These are phyloP conservation scores for Termitomyces sp. DNA, from an alignment of 768 basidiomycete genomes.

Conservation along the genomic window DNA sequence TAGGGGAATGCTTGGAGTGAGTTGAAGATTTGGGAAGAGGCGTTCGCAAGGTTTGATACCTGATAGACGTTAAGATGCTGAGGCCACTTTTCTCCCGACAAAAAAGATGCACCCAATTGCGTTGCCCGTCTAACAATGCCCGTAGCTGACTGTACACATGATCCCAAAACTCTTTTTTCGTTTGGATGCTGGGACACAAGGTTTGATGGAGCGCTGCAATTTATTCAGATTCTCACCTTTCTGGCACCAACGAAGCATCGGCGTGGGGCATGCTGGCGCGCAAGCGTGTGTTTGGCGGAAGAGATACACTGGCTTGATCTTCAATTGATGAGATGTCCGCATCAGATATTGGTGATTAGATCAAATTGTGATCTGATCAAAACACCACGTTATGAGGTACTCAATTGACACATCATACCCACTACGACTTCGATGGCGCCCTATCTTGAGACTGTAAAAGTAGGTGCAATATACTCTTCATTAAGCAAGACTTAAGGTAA, in stretches of 20 bases:
- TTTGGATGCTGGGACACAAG: conserved; percentile 39
- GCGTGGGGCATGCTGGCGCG: conserved; percentile 67
- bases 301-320: neutral
- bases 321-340: conserved; percentile 5
- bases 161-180: conserved; percentile 76
- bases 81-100: neutral
- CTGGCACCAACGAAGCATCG: conserved; percentile 69
- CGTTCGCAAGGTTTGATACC: conserved; percentile 86
- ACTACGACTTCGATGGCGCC: conserved; percentile 50
- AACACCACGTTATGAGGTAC: neutral
- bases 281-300: neutral
- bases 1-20: conserved; percentile 62
- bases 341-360: conserved; percentile 6
- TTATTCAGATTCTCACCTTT: conserved; percentile 23
- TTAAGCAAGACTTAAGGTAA: neutral
- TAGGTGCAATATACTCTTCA: conserved; percentile 16
- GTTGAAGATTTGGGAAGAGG: conserved; percentile 76
- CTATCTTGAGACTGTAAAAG: conserved; percentile 68
- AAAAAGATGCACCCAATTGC: conserved; percentile 62
- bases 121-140: conserved; percentile 56
- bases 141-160: conserved; percentile 65
- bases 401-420: neutral
- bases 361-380: neutral
- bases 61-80: conserved; percentile 18
- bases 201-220: neutral